These are phyloP conservation scores for Ophiostoma piceae DNA, from an alignment of 2,329 filamentous ascomycete genomes.

Conservation along the genomic window DNA sequence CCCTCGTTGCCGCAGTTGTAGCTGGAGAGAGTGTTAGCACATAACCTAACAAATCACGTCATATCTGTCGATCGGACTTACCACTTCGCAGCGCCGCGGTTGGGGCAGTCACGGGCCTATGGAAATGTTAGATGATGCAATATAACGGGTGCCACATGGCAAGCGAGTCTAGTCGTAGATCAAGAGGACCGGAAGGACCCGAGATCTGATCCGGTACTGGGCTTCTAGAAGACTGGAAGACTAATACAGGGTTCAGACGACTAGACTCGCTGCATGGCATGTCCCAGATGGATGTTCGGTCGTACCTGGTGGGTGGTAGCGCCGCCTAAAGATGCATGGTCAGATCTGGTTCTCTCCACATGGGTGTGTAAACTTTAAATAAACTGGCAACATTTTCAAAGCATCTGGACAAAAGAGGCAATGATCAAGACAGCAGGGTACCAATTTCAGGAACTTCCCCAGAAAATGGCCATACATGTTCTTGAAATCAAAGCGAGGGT, in stretches of 20 bases:
- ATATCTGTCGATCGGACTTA: conserved; percentile 40
- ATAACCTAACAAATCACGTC: not conserved
- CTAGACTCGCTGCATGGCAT: conserved; percentile 22
- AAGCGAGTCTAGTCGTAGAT: not conserved
- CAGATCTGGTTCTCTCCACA: conserved; percentile 30
- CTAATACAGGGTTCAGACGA: not conserved
- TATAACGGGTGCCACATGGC: conserved; percentile 3
- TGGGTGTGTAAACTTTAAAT: conserved; percentile 13
- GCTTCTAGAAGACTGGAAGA: not conserved
- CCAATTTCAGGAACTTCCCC: conserved; percentile 12
- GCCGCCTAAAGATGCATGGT: conserved; percentile 53
- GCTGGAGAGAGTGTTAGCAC: conserved; percentile 39
- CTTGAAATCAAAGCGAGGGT: not conserved
- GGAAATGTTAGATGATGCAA: conserved; percentile 29
- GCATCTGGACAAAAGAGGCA: conserved; percentile 16
- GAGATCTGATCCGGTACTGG: not conserved
- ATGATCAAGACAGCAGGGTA: conserved; percentile 17
- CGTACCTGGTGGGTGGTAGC: conserved; percentile 70
- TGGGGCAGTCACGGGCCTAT: conserved; percentile 82
- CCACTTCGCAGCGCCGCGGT: conserved; percentile 77
- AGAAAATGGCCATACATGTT: conserved; percentile 16
- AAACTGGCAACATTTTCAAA: conserved; percentile 21
- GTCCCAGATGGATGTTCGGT: conserved; percentile 29
- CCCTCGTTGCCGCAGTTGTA: conserved; percentile 80
- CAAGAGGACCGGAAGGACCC: not conserved